phyloP scores from a whole-genome alignment of 805 yeast genomes.

The Starmerella khaoyaiensis region DNA sequence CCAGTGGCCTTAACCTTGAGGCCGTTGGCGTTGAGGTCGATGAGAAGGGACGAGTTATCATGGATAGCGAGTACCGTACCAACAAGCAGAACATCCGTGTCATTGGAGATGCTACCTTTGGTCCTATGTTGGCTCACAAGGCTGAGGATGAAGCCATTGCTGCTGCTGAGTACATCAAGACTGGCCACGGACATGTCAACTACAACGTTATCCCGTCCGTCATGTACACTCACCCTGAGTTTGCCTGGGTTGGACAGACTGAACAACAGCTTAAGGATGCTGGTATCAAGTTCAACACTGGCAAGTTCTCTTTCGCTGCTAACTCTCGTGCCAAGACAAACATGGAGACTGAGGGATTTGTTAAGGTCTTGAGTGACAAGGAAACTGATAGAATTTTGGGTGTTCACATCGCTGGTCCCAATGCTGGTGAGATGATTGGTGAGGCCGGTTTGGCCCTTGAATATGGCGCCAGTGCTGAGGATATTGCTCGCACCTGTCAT shows the following conservation, averaged over 20 bases:
- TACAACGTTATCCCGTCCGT: conserved; percentile 96
- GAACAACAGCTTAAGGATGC: conserved; percentile 90
- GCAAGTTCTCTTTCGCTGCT: conserved; percentile 97
- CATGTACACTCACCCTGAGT: conserved; percentile 99
- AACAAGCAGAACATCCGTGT: conserved; percentile 88
- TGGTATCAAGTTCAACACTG: conserved; percentile 82
- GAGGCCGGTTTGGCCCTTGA: conserved; percentile 96
- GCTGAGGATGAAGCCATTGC: conserved; percentile 99
- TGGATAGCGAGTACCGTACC: conserved; percentile 86
- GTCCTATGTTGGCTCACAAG: conserved; percentile 99
- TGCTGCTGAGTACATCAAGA: conserved; percentile 86
- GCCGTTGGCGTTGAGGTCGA: conserved; percentile 81
- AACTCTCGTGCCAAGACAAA: conserved; percentile 99
- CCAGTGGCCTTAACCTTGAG: conserved; percentile 80
- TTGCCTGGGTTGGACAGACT: conserved; percentile 97
- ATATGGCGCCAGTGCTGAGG: conserved; percentile 98
- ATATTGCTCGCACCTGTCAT: conserved; percentile 92
- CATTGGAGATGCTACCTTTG: conserved; percentile 96
- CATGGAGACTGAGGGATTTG: conserved; percentile 93
- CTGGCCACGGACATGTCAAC: conserved; percentile 95
- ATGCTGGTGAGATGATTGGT: conserved; percentile 99
- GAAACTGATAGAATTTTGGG: conserved; percentile 95
- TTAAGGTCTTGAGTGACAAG: conserved; percentile 88
- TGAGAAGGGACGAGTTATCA: conserved; percentile 82
- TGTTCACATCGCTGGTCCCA: conserved; percentile 93